Evolutionary conservation across 192 early-diverging fungal species (phyloP).

Genomic region (Coemansia sp.): DNA sequence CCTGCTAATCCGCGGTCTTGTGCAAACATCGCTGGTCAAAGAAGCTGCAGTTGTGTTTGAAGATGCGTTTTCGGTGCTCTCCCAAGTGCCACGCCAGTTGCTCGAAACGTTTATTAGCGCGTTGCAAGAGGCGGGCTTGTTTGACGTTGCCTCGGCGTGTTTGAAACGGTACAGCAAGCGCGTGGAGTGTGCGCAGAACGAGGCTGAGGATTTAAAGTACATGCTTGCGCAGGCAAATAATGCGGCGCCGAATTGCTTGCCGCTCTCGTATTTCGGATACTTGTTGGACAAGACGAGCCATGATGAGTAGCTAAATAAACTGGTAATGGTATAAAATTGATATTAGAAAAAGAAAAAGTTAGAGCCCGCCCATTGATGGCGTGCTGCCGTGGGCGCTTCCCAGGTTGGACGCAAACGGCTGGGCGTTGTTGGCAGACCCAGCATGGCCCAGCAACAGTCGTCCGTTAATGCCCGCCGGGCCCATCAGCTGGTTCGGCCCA

Average conservation of each 20-base stretch:
- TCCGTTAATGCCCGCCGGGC: conserved; percentile 68
- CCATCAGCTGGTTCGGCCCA: conserved; percentile 60
- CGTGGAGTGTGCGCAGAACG: conserved; percentile 28
- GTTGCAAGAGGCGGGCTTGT: conserved; percentile 30
- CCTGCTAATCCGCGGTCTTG: conserved; percentile 26
- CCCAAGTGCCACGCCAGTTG: conserved; percentile 30
- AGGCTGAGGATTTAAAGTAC: conserved; percentile 23
- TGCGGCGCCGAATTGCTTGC: conserved; percentile 10
- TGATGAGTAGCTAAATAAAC: neutral
- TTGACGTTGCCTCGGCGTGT: neutral
- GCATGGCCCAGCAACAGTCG: conserved; percentile 67
- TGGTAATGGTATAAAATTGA: neutral
- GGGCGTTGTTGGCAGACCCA: conserved; percentile 10
- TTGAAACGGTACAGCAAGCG: conserved; percentile 28
- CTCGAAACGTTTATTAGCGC: conserved; percentile 26
- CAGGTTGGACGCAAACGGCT: conserved; percentile 25
- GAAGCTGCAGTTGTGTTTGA: conserved; percentile 48
- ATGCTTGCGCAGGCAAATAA: conserved; percentile 24
- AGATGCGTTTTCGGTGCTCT: conserved; percentile 39
- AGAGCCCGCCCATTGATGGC: conserved; percentile 42
- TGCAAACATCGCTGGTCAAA: conserved; percentile 8
- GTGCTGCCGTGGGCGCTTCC: conserved; percentile 25
- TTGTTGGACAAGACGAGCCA: neutral
- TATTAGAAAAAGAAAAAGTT: conserved; percentile 8
- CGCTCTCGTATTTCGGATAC: conserved; percentile 37